Evolutionary conservation across 805 yeast species (phyloP).

Genomic region (Maudiozyma serrabonitensis): DNA sequence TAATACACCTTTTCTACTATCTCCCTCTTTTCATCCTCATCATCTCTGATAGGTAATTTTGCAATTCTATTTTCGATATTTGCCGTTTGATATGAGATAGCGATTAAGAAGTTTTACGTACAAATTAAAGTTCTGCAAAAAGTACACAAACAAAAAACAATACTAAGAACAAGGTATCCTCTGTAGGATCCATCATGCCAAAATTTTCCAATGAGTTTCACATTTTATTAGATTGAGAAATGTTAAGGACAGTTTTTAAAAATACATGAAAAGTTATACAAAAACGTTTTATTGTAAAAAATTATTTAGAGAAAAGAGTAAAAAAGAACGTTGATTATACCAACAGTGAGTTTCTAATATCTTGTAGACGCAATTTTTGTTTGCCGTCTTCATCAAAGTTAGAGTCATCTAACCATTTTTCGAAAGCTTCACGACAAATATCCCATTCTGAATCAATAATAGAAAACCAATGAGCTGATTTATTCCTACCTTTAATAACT

Average conservation of each 20-base stretch:
- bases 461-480: conserved; percentile 28
- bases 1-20: no score
- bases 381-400: neutral
- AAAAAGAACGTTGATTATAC: neutral
- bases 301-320: neutral
- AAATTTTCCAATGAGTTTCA: no score
- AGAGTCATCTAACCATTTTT: conserved; percentile 16
- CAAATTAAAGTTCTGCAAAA: no score
- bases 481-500: conserved; percentile 21
- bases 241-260: conserved; percentile 4
- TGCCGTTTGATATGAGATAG: no score
- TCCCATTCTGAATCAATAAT: conserved; percentile 28
- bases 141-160: no score
- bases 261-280: conserved; percentile 8
- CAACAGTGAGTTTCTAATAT: neutral
- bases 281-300: neutral
- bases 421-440: conserved; percentile 13
- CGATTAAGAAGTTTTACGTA: no score
- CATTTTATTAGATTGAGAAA: no score
- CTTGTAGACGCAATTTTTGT: neutral
- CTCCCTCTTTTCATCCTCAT: no score
- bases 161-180: neutral
- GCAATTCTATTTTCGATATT: no score
- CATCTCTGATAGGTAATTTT: no score
- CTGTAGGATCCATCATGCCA: no score